Evolutionary conservation across 2,329 filamentous ascomycete species (phyloP), one percentile per base, ranked within the genome.

Genomic region (Neophaeococcomyces aloes): DNA sequence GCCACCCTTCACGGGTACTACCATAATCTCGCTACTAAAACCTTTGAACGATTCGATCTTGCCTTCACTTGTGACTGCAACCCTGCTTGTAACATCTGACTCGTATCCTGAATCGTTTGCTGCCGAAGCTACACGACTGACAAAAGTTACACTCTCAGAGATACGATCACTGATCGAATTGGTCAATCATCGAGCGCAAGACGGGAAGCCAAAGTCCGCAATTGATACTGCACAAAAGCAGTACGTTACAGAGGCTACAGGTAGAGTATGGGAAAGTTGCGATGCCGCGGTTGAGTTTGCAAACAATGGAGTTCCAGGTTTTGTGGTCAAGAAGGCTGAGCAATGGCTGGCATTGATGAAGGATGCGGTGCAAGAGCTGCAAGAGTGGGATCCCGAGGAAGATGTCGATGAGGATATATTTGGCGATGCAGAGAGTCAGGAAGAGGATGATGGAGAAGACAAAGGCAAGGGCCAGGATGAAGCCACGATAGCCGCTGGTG

Each of bases 351-450:
- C 84, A 44, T 76, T 83, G 2, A 67, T 95, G 18, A 76, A 84
- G 54, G 89, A 95, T 65, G 83, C 86, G 0, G 75, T 93, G 53
- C 77, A 84, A 49, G 89, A 95, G 65, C 62, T 95, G 51, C 85
- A 86, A 59, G 86, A 89, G 54, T 95, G 88, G 86, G 78, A 81
- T 15, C 83, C 86, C 1, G 82, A 86, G 55, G 74, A 76, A 7
- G 72, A 74, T 0, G 75, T 77, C 2, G 64, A 66, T 37, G 62
- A 65, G 4, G 49, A 55, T 37, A 27, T 46, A 8, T 53, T 55
- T 38, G 51, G 44, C 40, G 48, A 53, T 2, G 42, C 46, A 14
- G 48, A 51, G 10, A 23, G 21, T 18, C 46, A 53, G 3, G 37
- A 53, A 21, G 51, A 51, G 4, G 44, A 54, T 3, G 47, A 49